Conservation (phyloP, 192 early-diverging fungal genomes). For the Linnemannia zychae region DNA sequence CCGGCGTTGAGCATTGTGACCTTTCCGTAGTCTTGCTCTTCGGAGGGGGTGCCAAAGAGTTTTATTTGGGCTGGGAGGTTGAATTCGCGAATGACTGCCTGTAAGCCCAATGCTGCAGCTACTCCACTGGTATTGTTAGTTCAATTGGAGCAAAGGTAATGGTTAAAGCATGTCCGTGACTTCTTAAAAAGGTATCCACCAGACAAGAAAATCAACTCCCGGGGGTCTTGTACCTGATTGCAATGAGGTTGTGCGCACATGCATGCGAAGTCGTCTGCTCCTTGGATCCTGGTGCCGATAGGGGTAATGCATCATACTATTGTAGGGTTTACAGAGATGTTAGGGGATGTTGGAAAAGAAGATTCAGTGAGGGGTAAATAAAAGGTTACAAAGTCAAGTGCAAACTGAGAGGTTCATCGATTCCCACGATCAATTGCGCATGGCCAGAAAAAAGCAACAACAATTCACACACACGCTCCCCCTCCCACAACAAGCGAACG, state of each 20-base stretch:
- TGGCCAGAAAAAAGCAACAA: not conserved
- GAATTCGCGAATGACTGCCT: conserved; percentile 52
- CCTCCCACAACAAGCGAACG: too few species aligned
- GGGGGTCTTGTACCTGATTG: conserved; percentile 50
- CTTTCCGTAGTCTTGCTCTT: conserved; percentile 75
- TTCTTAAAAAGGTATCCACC: too few species aligned
- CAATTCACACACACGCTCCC: too few species aligned
- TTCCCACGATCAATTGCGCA: not conserved
- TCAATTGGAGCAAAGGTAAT: not conserved
- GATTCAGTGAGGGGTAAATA: not conserved
- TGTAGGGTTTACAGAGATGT: too few species aligned
- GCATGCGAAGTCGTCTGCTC: conserved; percentile 65
- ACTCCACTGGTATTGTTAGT: conserved; percentile 56
- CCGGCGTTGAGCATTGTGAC: conserved; percentile 75
- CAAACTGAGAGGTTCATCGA: too few species aligned
- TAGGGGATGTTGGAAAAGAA: not conserved
- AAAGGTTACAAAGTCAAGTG: not conserved
- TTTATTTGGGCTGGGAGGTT: conserved; percentile 69
- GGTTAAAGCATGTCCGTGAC: not conserved
- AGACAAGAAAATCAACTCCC: not conserved
- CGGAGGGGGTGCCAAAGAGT: conserved; percentile 86
- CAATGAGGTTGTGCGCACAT: conserved; percentile 84
- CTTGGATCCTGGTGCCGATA: conserved; percentile 48
- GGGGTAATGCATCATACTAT: conserved; percentile 72
- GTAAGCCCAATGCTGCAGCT: conserved; percentile 68